A percentile compares a stretch with the other conserved stretches of the same genome.
These are phyloP conservation scores for Ensete ventricosum DNA, from an alignment of 176 grass and related monocot species.

Conservation along the genomic window DNA sequence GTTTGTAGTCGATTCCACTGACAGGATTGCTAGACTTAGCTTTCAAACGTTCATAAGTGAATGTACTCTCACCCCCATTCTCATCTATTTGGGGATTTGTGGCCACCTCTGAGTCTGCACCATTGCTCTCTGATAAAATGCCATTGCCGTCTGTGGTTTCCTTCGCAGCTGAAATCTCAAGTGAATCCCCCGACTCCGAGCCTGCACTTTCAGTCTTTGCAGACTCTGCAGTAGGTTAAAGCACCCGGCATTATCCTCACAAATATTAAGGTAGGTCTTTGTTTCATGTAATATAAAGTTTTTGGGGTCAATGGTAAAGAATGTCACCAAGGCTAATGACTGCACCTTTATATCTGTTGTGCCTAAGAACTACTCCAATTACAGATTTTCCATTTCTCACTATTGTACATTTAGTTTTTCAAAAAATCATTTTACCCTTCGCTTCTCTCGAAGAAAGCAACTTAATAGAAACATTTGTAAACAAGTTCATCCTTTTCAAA, in stretches of 20 bases:
- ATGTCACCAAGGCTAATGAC: too few relatives aligned
- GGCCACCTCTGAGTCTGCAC: constrained; percentile 32
- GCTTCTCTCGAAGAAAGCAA: too few relatives aligned
- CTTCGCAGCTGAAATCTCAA: constrained; percentile 43
- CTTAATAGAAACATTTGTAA: neutral
- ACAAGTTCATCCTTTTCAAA: neutral
- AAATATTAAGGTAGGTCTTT: neutral
- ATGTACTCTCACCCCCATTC: constrained; percentile 64
- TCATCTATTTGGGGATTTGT: constrained; percentile 43
- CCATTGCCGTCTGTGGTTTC: constrained; percentile 32
- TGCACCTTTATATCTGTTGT: too few relatives aligned
- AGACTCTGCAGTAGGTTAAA: constrained; percentile 30
- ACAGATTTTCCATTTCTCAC: too few relatives aligned
- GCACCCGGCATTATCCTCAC: constrained; percentile 9
- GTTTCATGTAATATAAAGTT: too few relatives aligned
- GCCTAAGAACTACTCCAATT: too few relatives aligned
- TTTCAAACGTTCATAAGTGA: constrained; percentile 71
- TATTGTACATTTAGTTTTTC: too few relatives aligned
- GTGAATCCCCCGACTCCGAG: constrained; percentile 31
- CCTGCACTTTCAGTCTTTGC: constrained; percentile 29
- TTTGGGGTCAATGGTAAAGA: too few relatives aligned
- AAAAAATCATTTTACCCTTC: too few relatives aligned
- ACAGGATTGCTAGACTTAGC: constrained; percentile 69
- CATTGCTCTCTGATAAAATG: constrained; percentile 27
- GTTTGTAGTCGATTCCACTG: constrained; percentile 83